Percentiles rank a stretch among this genome's conserved stretches.
phyloP scores from a whole-genome alignment of 257 asterid genomes.

The Solanum ossicruentum region DNA sequence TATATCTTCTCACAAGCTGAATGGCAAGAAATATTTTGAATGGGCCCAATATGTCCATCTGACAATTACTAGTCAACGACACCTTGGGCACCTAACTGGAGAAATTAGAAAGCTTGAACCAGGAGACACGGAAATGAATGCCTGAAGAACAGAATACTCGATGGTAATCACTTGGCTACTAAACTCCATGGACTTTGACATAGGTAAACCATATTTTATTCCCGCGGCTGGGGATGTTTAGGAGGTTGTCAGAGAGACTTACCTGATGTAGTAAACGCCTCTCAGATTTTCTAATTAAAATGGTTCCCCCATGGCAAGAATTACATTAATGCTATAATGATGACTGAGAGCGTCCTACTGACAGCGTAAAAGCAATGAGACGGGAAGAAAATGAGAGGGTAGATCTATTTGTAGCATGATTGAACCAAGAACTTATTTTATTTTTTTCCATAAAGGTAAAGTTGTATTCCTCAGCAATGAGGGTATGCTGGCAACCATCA shows the following conservation, averaged over 20 bases:
- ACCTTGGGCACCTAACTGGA: background rate
- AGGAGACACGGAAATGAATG: background rate
- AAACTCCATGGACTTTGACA: background rate
- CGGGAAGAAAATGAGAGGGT: background rate
- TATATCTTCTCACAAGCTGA: background rate
- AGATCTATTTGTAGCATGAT: background rate
- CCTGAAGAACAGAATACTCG: background rate
- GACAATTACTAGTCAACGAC: background rate
- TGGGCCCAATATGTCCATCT: background rate
- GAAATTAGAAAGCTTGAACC: background rate
- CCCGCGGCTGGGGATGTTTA: background rate
- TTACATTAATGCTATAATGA: background rate
- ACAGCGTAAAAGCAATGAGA: background rate
- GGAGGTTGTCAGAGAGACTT: background rate
- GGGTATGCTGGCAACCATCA: too few species aligned
- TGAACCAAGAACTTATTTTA: background rate
- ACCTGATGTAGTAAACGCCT: background rate
- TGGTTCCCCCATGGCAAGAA: background rate
- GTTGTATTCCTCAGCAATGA: too few species aligned
- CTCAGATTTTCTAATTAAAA: background rate
- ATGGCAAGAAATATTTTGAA: background rate
- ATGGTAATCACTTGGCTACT: background rate
- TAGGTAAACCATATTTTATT: background rate
- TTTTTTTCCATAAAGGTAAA: too few species aligned
- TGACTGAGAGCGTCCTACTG: background rate